phyloP scores from a whole-genome alignment of 148 eudicot genomes.

The Cornus suecica region DNA sequence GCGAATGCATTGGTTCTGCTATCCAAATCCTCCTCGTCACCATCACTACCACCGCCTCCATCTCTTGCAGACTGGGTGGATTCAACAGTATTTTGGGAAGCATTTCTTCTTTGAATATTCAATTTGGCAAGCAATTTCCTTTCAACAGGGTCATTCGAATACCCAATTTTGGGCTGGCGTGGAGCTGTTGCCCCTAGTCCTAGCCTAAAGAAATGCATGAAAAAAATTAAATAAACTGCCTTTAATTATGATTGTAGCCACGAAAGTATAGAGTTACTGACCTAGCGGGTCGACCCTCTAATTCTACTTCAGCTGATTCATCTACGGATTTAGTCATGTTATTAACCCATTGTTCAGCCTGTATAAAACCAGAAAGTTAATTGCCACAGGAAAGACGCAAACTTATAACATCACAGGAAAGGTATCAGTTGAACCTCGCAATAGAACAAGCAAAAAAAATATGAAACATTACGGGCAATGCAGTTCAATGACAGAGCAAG shows the following conservation, averaged over 20 bases:
- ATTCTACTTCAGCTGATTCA: conserved; percentile 29
- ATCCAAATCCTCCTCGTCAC: conserved; percentile 51
- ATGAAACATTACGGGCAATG: background rate
- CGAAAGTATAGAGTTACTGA: conserved; percentile 19
- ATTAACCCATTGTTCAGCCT: conserved; percentile 85
- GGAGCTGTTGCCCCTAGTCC: conserved; percentile 79
- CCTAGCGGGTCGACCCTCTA: conserved; percentile 75
- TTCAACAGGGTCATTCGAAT: conserved; percentile 50
- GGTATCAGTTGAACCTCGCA: background rate
- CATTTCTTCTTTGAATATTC: conserved; percentile 48
- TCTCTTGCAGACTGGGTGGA: conserved; percentile 23
- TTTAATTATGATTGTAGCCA: background rate
- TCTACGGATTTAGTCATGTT: conserved; percentile 55
- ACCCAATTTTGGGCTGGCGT: conserved; percentile 33
- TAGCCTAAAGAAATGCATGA: conserved; percentile 44
- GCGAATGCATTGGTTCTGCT: conserved; percentile 65
- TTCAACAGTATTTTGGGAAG: conserved; percentile 31
- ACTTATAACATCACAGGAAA: background rate
- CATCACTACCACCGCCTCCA: conserved; percentile 37
- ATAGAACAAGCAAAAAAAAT: background rate
- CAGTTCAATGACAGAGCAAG: background rate
- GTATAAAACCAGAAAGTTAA: conserved; percentile 8
- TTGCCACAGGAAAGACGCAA: background rate
- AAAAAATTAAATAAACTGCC: background rate
- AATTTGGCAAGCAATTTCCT: conserved; percentile 57